phyloP scores from a whole-genome alignment of 106 monocot species.

The Iris macrosiphon region DNA sequence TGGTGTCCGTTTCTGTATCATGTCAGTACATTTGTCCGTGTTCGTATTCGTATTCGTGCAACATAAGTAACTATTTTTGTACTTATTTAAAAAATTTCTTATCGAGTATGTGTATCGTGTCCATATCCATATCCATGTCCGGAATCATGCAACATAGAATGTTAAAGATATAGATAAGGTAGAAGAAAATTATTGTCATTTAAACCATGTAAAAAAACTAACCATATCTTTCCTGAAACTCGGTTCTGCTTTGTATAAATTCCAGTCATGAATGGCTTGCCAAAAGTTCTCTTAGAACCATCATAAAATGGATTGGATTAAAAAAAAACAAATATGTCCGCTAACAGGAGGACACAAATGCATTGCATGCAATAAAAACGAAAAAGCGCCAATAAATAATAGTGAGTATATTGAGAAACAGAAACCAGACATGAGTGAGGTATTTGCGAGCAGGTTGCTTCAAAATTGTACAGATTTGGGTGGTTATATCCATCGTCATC shows the following conservation, averaged over 20 bases:
- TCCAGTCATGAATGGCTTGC: slow-evolving; percentile 85
- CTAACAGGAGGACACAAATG: neutral
- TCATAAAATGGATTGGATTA: neutral
- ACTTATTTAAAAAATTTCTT: no score
- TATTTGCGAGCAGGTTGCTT: slow-evolving; percentile 68
- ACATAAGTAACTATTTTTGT: no score
- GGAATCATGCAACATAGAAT: neutral
- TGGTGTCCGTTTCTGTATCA: no score
- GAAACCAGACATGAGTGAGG: slow-evolving; percentile 62
- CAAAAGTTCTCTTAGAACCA: slow-evolving; percentile 56
- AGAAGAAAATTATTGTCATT: neutral
- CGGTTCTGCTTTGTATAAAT: slow-evolving; percentile 83
- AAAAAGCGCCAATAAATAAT: slow-evolving; percentile 2
- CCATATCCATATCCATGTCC: no score
- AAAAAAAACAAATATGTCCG: neutral
- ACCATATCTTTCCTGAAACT: slow-evolving; percentile 99
- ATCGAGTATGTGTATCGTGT: no score
- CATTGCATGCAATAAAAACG: neutral
- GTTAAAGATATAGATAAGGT: neutral
- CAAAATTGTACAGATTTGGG: slow-evolving; percentile 66
- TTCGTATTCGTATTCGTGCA: no score
- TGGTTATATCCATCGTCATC: slow-evolving; percentile 76
- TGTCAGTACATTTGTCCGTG: no score
- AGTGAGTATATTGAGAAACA: no score
- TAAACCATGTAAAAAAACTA: slow-evolving; percentile 6